Percentiles rank a stretch among this genome's conserved stretches.
phyloP scores from a whole-genome alignment of 805 yeast species.

The Saturnispora diversa region DNA sequence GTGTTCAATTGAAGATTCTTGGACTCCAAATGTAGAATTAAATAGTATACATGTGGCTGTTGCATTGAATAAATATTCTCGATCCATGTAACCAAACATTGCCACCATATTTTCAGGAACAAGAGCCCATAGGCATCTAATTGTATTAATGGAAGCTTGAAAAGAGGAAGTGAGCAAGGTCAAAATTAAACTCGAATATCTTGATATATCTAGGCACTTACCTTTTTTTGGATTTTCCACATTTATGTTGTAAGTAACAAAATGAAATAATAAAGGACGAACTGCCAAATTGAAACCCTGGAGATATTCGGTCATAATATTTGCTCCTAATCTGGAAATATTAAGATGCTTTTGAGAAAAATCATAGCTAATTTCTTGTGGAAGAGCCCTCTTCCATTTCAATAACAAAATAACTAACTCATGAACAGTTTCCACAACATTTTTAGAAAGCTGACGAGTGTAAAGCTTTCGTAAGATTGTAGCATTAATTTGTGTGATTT shows the following conservation, averaged over 20 bases:
- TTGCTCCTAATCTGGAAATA: slow-evolving; percentile 59
- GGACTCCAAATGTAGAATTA: slow-evolving; percentile 75
- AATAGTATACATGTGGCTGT: slow-evolving; percentile 66
- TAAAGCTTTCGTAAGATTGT: slow-evolving; percentile 60
- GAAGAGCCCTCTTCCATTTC: slow-evolving; percentile 60
- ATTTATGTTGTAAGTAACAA: slow-evolving; percentile 59
- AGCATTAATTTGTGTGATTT: slow-evolving; percentile 72
- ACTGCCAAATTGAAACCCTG: slow-evolving; percentile 77
- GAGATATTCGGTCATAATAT: slow-evolving; percentile 74
- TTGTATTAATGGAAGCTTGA: slow-evolving; percentile 72
- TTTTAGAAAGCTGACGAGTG: slow-evolving; percentile 69
- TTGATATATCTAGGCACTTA: slow-evolving; percentile 49
- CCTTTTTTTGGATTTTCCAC: slow-evolving; percentile 29
- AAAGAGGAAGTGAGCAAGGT: slow-evolving; percentile 66
- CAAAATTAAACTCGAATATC: slow-evolving; percentile 60
- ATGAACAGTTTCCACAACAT: slow-evolving; percentile 65
- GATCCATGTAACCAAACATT: slow-evolving; percentile 77
- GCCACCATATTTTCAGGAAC: slow-evolving; percentile 79
- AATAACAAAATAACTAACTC: slow-evolving; percentile 59
- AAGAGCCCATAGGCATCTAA: slow-evolving; percentile 65
- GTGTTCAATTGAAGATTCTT: slow-evolving; percentile 64
- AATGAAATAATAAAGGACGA: slow-evolving; percentile 67
- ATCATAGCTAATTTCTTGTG: slow-evolving; percentile 57
- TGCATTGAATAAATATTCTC: slow-evolving; percentile 72
- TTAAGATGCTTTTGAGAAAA: slow-evolving; percentile 45